Evolutionary conservation across 768 basidiomycete species (phyloP).

Genomic region (Lenzites betulinus): DNA sequence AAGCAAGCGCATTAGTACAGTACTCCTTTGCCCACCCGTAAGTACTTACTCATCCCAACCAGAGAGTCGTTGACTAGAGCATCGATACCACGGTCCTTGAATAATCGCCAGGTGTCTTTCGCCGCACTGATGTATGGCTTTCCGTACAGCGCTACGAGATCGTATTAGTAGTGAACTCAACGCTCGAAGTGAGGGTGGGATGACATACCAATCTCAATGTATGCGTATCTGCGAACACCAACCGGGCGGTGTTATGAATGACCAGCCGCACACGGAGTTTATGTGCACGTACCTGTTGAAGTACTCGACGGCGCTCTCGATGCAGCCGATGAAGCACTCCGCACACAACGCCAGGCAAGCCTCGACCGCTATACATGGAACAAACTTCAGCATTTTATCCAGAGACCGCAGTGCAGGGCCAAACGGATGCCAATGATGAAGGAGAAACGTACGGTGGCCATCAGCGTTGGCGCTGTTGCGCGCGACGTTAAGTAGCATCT

Average conservation of each 20-base stretch:
- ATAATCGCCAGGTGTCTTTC: conserved; percentile 80
- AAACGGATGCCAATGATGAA: no score
- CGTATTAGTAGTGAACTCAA: neutral
- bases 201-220: conserved; percentile 73
- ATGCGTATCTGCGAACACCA: conserved; percentile 57
- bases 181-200: neutral
- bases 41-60: conserved; percentile 67
- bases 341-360: conserved; percentile 79
- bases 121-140: conserved; percentile 81
- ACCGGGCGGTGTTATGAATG: neutral
- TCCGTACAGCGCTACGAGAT: conserved; percentile 70
- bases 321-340: conserved; percentile 71
- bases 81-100: conserved; percentile 79
- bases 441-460: conserved; percentile 56
- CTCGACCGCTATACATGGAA: conserved; percentile 57
- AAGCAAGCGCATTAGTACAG: conserved; percentile 11
- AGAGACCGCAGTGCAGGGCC: no score
- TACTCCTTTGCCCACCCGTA: neutral
- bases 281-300: conserved; percentile 62
- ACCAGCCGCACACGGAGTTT: neutral
- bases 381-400: no score
- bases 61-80: conserved; percentile 83
- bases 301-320: conserved; percentile 70
- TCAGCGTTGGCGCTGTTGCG: conserved; percentile 61
- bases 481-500: conserved; percentile 59